These are phyloP conservation scores for Penicillium brevicompactum DNA, from an alignment of 2,329 filamentous ascomycete genomes.

Conservation along the genomic window DNA sequence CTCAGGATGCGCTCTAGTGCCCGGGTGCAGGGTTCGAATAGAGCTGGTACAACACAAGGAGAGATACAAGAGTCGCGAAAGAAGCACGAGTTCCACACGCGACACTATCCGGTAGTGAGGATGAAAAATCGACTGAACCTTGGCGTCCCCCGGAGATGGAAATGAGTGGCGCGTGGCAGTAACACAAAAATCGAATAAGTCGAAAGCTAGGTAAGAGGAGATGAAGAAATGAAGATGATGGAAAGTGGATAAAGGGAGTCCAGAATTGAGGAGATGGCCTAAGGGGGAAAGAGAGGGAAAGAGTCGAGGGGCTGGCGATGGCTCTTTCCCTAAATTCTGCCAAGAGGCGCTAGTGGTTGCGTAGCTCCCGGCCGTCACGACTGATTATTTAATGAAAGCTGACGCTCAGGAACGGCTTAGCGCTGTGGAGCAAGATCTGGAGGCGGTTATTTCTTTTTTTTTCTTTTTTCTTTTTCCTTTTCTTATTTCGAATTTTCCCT, in stretches of 20 bases:
- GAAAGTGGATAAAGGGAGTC: slow-evolving; percentile 6
- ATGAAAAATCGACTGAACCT: slow-evolving; percentile 1
- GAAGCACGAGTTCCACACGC: slow-evolving; percentile 2
- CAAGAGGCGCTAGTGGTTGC: slow-evolving; percentile 29
- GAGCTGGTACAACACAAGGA: background rate
- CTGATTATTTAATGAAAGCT: slow-evolving; percentile 17
- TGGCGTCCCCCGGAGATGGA: slow-evolving; percentile 4
- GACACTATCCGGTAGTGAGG: slow-evolving; percentile 12
- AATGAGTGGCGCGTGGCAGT: slow-evolving; percentile 9
- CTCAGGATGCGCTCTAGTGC: background rate
- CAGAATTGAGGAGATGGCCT: slow-evolving; percentile 17
- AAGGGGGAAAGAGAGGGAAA: slow-evolving; percentile 21
- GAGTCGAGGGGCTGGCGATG: slow-evolving; percentile 33
- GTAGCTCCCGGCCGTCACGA: slow-evolving; percentile 26
- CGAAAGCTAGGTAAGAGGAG: slow-evolving; percentile 4
- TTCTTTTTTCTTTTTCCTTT: background rate
- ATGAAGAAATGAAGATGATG: slow-evolving; percentile 8
- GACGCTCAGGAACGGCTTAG: slow-evolving; percentile 21
- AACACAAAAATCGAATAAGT: slow-evolving; percentile 4
- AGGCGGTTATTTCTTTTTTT: slow-evolving; percentile 20
- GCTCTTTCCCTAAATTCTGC: slow-evolving; percentile 22
- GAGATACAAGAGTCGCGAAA: background rate
- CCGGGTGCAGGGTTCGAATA: slow-evolving; percentile 1
- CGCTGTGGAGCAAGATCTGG: slow-evolving; percentile 25
- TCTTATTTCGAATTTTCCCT: background rate